These are phyloP conservation scores for Pyrenochaeta sp. DNA, from an alignment of 2,329 filamentous ascomycete genomes.

Conservation along the genomic window DNA sequence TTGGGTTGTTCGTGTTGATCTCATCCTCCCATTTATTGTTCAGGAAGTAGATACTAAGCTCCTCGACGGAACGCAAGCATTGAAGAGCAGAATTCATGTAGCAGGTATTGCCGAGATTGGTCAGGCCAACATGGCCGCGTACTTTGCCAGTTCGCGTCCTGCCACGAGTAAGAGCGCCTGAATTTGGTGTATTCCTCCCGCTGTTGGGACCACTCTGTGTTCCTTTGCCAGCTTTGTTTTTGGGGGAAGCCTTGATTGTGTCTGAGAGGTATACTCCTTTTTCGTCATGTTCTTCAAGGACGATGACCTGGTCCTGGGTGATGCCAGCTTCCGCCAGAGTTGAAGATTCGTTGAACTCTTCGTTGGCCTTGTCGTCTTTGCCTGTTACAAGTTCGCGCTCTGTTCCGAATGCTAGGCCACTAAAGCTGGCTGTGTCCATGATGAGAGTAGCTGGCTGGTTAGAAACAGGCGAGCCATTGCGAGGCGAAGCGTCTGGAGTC, in stretches of 20 bases:
- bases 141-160: constrained; percentile 73
- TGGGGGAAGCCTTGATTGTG: constrained; percentile 52
- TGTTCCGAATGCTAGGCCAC: constrained; percentile 66
- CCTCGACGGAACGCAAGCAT: constrained; percentile 91
- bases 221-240: constrained; percentile 51
- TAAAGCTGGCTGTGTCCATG: constrained; percentile 69
- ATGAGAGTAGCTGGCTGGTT: constrained; percentile 58
- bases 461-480: constrained; percentile 52
- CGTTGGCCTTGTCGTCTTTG: constrained; percentile 74
- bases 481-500: constrained; percentile 55
- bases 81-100: constrained; percentile 99
- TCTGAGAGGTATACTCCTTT: constrained; percentile 64
- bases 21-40: constrained; percentile 72
- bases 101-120: constrained; percentile 95
- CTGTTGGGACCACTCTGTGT: constrained; percentile 54
- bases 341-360: constrained; percentile 78
- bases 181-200: constrained; percentile 74
- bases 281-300: constrained; percentile 78
- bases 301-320: constrained; percentile 74
- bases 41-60: constrained; percentile 91
- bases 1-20: constrained; percentile 82
- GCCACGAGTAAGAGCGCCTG: constrained; percentile 72
- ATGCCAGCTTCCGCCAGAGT: constrained; percentile 72
- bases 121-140: constrained; percentile 80
- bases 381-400: constrained; percentile 70